Percentiles rank a stretch among this genome's conserved stretches.
Conservation (phyloP, 768 basidiomycete species). For the Panaeolus papilionaceus region DNA sequence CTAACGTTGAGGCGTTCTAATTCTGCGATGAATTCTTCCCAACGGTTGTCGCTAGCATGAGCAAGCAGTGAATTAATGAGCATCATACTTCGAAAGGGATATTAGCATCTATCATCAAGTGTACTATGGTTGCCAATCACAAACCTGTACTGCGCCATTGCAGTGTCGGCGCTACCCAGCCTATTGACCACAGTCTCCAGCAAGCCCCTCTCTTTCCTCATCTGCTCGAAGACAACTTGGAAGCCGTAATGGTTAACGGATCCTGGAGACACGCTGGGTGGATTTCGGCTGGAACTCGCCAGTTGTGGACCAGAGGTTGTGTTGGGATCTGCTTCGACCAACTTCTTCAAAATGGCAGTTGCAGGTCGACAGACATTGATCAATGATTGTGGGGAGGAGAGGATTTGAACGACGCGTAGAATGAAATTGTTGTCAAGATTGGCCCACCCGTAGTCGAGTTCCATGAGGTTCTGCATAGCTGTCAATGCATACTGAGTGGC, state of each 20-base stretch:
- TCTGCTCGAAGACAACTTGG: conserved; percentile 79
- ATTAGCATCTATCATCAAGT: conserved; percentile 15
- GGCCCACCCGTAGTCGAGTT: conserved; percentile 84
- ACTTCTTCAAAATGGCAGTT: conserved; percentile 86
- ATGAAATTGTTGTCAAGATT: conserved; percentile 77
- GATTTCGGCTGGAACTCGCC: conserved; percentile 65
- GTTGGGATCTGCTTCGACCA: conserved; percentile 86
- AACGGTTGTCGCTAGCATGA: conserved; percentile 77
- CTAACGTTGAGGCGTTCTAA: conserved; percentile 79
- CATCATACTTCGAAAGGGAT: conserved; percentile 68
- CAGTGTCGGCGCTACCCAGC: conserved; percentile 82
- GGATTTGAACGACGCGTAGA: conserved; percentile 75
- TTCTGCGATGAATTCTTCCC: conserved; percentile 80
- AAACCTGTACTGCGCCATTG: conserved; percentile 84
- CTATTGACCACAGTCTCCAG: conserved; percentile 85
- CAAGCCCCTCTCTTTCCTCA: conserved; percentile 72
- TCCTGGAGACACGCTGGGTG: conserved; percentile 61
- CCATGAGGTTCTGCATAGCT: conserved; percentile 89
- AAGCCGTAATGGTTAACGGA: conserved; percentile 89
- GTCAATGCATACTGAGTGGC: conserved; percentile 75
- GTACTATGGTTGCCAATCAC: conserved; percentile 14
- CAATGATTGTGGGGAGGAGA: conserved; percentile 74
- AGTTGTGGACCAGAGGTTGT: conserved; percentile 63
- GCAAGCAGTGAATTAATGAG: conserved; percentile 86
- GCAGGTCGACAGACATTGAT: conserved; percentile 94